phyloP scores from a whole-genome alignment of 768 basidiomycete genomes.

The Gyrodon lividus region DNA sequence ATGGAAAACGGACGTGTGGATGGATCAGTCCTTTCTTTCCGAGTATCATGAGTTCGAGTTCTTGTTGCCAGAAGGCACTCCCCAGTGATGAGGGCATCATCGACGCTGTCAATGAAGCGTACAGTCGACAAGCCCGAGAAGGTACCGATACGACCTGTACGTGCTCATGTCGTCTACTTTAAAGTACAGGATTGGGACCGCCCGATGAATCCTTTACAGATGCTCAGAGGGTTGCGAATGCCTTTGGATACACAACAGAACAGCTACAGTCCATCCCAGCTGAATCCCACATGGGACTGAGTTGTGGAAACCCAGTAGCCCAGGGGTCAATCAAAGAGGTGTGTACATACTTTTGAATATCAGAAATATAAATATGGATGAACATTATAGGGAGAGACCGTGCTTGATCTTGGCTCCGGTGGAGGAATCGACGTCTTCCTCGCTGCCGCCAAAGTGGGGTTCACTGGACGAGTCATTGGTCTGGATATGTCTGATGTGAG shows the following conservation, averaged over 20 bases:
- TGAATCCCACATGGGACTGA: conserved; percentile 47
- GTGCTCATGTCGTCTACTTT: no score
- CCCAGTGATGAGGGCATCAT: background rate
- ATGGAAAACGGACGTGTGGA: no score
- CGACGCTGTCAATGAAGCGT: conserved; percentile 3
- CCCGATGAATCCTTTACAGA: conserved; percentile 8
- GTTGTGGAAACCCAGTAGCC: conserved; percentile 54
- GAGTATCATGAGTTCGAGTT: background rate
- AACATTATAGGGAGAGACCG: conserved; percentile 47
- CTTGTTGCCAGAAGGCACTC: background rate
- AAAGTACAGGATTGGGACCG: no score
- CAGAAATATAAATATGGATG: background rate
- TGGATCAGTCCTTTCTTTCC: no score
- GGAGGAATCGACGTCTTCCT: conserved; percentile 57
- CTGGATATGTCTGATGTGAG: conserved; percentile 51
- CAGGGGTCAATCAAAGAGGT: conserved; percentile 48
- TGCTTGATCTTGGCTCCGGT: conserved; percentile 58
- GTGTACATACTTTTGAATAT: background rate
- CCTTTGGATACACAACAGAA: conserved; percentile 49
- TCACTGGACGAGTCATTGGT: conserved; percentile 50
- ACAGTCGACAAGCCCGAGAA: background rate
- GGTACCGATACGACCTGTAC: conserved; percentile 9
- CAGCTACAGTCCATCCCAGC: conserved; percentile 43
- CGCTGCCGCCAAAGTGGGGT: conserved; percentile 49
- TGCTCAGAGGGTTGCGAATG: conserved; percentile 15